phyloP scores from a whole-genome alignment of 345 rosid species.

The Syzygium oleosum region DNA sequence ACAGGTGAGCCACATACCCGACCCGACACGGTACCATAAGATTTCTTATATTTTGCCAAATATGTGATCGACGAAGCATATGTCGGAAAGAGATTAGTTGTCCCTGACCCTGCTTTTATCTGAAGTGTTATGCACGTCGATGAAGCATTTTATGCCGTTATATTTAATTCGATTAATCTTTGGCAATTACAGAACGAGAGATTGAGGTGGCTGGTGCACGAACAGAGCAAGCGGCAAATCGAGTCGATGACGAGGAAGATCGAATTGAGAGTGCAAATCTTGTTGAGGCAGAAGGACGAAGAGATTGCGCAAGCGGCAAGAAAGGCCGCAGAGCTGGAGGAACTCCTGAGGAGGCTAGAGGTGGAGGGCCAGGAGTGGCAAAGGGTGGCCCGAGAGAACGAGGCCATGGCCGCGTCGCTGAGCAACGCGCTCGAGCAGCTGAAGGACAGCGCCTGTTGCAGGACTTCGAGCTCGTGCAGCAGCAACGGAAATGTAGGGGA shows the following conservation, averaged over 20 bases:
- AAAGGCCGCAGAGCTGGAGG: slow-evolving; percentile 49
- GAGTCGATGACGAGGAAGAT: slow-evolving; percentile 22
- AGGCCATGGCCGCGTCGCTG: slow-evolving; percentile 38
- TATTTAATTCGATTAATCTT: not conserved
- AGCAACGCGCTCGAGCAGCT: slow-evolving; percentile 42
- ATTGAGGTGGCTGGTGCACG: slow-evolving; percentile 35
- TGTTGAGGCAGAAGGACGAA: slow-evolving; percentile 50
- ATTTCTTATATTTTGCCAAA: not conserved
- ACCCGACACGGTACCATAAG: not conserved
- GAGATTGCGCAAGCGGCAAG: slow-evolving; percentile 42
- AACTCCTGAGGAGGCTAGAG: slow-evolving; percentile 37
- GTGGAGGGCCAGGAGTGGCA: slow-evolving; percentile 58
- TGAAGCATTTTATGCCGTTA: not conserved
- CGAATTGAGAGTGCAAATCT: slow-evolving; percentile 25
- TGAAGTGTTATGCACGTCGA: not conserved
- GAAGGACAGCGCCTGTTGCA: slow-evolving; percentile 13
- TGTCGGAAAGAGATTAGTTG: not conserved
- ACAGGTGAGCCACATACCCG: slow-evolving; percentile 39
- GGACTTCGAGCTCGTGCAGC: not conserved
- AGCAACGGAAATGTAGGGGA: slow-evolving; percentile 5
- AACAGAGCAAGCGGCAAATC: slow-evolving; percentile 47
- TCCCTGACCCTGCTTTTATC: not conserved
- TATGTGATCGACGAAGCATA: not conserved
- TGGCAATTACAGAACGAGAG: slow-evolving; percentile 36
- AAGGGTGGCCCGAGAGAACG: slow-evolving; percentile 47